Percentiles rank a stretch among this genome's conserved stretches.
Evolutionary conservation across 352 stramenopile species (phyloP).

Genomic region (Pythium dissotocum): DNA sequence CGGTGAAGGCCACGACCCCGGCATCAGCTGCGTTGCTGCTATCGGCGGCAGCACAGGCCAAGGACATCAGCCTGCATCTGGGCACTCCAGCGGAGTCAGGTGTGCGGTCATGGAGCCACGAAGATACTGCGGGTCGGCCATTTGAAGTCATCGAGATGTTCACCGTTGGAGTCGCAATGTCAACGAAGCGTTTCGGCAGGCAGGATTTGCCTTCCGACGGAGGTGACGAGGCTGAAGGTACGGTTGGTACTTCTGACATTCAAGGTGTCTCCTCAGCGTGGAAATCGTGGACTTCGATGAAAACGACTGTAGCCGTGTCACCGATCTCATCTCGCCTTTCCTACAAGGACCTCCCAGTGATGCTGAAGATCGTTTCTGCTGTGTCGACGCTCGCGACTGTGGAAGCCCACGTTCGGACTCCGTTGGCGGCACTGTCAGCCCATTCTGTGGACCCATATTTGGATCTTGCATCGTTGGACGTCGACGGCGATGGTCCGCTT

Average conservation of each 20-base stretch:
- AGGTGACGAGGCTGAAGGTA: not conserved
- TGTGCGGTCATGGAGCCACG: slow-evolving; percentile 5
- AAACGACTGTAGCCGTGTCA: slow-evolving; percentile 45
- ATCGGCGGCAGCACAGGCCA: slow-evolving; percentile 18
- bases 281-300: slow-evolving; percentile 48
- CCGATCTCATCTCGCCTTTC: slow-evolving; percentile 59
- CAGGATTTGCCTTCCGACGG: not conserved
- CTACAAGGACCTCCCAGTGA: slow-evolving; percentile 69
- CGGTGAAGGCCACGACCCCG: not conserved
- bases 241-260: not conserved
- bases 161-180: not conserved
- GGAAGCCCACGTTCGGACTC: slow-evolving; percentile 22
- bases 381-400: slow-evolving; percentile 6
- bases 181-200: slow-evolving; percentile 9
- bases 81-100: slow-evolving; percentile 14
- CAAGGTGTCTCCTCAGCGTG: slow-evolving; percentile 38
- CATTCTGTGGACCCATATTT: slow-evolving; percentile 23
- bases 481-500: slow-evolving; percentile 8
- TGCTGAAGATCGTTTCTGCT: slow-evolving; percentile 50
- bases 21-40: slow-evolving; percentile 8
- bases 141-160: slow-evolving; percentile 25
- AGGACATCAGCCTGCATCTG: slow-evolving; percentile 12
- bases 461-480: slow-evolving; percentile 23
- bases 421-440: slow-evolving; percentile 16
- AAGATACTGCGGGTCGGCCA: slow-evolving; percentile 7